Evolutionary conservation across 768 basidiomycete species (phyloP), one percentile per base, ranked within the genome.

Genomic region (Phlegmacium glaucopus): DNA sequence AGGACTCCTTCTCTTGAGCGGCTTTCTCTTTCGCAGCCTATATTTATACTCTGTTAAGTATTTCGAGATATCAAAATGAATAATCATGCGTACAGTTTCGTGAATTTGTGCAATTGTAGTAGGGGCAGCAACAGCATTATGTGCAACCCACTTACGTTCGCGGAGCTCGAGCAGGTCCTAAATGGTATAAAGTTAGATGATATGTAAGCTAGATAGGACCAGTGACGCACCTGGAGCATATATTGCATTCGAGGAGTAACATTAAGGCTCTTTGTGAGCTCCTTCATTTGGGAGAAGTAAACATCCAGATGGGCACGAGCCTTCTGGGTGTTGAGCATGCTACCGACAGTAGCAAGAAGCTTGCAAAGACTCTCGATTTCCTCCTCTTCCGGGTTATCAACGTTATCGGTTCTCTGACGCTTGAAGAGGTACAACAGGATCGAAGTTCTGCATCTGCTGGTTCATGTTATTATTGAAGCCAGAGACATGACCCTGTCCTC

Each of bases 321-420:
- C 72, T 91, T 93, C 18, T 66, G 68, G 6, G 83, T 86, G 59
- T 98, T 95, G 44, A 97, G 80, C 13, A 78, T 72, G 46, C 76
- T 74, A 45, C 95, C 95, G 44, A 97, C 90, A 6, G 95, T 97
- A 16, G 86, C 79, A 44, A 99, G 66, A 45, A 98, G 78, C 65
- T 92, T 93, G 78, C 94, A 97, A 47, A 96, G 77, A 39, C 87
- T 90, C 76, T 98, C 95, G 53, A 99, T 89, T 61, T 96, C 94
- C 71, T 97, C 95, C 69, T 98, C 95, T 61, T 97, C 94, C 0
- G 94, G 96, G 59, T 91, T 90, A 56, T 92, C 85, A 48, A 95
- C 87, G 62, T 99, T 97, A 45, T 39, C 90, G 81, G 63, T 95
- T 93, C 17, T 80, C 86, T n/a, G 85, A 77, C 7, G 72, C 53